Evolutionary conservation across 768 basidiomycete species (phyloP).

Genomic region (Sistotremastrum suecicum): DNA sequence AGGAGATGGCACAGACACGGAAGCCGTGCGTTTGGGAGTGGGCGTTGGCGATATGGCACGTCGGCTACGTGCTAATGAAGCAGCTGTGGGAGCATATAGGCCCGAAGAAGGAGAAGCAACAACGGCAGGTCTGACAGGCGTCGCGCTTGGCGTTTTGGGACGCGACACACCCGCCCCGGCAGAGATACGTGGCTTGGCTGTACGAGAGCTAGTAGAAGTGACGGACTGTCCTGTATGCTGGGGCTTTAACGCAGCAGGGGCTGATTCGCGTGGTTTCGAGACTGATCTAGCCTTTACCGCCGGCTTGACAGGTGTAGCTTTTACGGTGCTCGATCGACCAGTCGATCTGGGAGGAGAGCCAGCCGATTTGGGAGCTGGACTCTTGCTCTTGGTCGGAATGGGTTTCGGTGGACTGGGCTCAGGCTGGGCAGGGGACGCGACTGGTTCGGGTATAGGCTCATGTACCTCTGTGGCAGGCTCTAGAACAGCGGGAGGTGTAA

Average conservation of each 20-base stretch:
- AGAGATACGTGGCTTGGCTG: conserved; percentile 8
- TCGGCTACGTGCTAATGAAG: conserved; percentile 60
- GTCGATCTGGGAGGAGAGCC: neutral
- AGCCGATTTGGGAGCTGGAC: too few species aligned
- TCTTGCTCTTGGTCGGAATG: too few species aligned
- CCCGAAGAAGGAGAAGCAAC: conserved; percentile 36
- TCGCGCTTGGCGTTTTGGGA: conserved; percentile 21
- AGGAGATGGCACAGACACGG: conserved; percentile 27
- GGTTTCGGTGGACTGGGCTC: too few species aligned
- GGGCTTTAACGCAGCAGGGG: conserved; percentile 13
- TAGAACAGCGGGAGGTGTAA: too few species aligned
- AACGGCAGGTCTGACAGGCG: neutral
- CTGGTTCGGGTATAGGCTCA: too few species aligned
- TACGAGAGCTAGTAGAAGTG: conserved; percentile 16
- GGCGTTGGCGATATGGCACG: conserved; percentile 33
- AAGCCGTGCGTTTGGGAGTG: conserved; percentile 38
- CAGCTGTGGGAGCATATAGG: conserved; percentile 71
- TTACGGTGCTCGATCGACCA: neutral
- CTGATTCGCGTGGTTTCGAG: too few species aligned
- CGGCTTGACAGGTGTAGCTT: neutral
- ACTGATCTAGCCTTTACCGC: too few species aligned
- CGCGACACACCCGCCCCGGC: conserved; percentile 15
- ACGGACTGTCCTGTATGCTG: conserved; percentile 30
- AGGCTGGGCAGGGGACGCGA: too few species aligned
- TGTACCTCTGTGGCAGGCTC: too few species aligned